Conservation (phyloP, 1,139 yeast species). For the Suhomyces taliae region DNA sequence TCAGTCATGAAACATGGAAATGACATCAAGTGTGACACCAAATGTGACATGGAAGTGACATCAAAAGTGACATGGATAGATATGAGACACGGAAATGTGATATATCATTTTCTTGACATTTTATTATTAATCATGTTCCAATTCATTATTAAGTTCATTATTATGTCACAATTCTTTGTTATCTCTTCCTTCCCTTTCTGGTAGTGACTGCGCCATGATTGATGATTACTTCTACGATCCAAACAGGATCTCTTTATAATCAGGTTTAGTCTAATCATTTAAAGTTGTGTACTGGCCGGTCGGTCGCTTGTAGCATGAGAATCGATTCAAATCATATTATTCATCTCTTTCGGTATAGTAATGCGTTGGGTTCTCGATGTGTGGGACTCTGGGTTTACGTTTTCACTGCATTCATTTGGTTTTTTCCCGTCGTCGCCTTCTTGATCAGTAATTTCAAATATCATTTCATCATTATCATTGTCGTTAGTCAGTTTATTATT, state of each 20-base stretch:
- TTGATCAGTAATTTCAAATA: slow-evolving; percentile 32
- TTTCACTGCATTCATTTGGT: background rate
- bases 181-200: too few relatives aligned
- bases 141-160: too few relatives aligned
- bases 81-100: too few relatives aligned
- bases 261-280: too few relatives aligned
- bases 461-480: slow-evolving; percentile 33
- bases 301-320: background rate
- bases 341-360: slow-evolving; percentile 8
- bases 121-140: too few relatives aligned
- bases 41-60: background rate
- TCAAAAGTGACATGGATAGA: background rate
- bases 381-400: background rate
- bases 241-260: too few relatives aligned
- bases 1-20: too few relatives aligned
- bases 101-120: too few relatives aligned
- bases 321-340: slow-evolving; percentile 6
- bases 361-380: slow-evolving; percentile 4
- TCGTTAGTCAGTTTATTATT: slow-evolving; percentile 5
- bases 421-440: slow-evolving; percentile 10
- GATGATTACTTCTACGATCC: too few relatives aligned
- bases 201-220: too few relatives aligned
- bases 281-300: too few relatives aligned
- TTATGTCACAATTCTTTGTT: too few relatives aligned
- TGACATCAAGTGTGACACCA: background rate